Percentiles rank a stretch among this genome's conserved stretches.
phyloP scores from a whole-genome alignment of 2,329 filamentous ascomycete genomes.

The Podosphaera fusca region DNA sequence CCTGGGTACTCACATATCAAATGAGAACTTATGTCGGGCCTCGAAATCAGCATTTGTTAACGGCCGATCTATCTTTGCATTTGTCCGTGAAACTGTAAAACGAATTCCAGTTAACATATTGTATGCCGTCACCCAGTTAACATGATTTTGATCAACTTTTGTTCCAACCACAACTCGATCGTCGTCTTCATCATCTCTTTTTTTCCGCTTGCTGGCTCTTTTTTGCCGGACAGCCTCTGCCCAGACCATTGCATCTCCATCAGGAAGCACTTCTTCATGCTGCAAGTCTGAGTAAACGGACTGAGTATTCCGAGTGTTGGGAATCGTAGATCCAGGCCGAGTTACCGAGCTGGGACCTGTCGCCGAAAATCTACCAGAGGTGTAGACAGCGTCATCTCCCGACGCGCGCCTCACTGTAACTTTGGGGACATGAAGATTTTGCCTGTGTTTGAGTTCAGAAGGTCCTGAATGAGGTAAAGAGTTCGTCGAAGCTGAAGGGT shows the following conservation, averaged over 20 bases:
- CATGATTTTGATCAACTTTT: conserved; percentile 91
- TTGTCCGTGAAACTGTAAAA: conserved; percentile 85
- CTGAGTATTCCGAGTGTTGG: conserved; percentile 60
- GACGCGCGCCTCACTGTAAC: conserved; percentile 39
- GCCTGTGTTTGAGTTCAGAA: conserved; percentile 49
- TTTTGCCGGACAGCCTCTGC: conserved; percentile 84
- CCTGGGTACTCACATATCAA: conserved; percentile 60
- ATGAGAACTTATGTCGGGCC: conserved; percentile 90
- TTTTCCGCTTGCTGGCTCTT: conserved; percentile 63
- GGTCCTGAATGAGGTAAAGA: conserved; percentile 23
- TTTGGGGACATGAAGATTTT: conserved; percentile 74
- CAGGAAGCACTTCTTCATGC: conserved; percentile 60
- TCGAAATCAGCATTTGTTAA: conserved; percentile 82
- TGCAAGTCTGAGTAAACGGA: conserved; percentile 69
- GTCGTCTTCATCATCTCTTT: conserved; percentile 72
- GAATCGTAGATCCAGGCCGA: conserved; percentile 60
- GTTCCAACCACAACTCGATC: conserved; percentile 88
- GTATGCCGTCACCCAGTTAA: conserved; percentile 94
- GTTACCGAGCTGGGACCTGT: conserved; percentile 26
- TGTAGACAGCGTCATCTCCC: conserved; percentile 41
- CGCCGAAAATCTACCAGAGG: conserved; percentile 66
- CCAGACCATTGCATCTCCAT: conserved; percentile 82
- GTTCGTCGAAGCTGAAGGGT: conserved; percentile 19
- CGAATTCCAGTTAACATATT: conserved; percentile 99
- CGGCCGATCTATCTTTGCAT: conserved; percentile 84